phyloP scores from a whole-genome alignment of 352 stramenopile genomes.

The Detonula confervacea region DNA sequence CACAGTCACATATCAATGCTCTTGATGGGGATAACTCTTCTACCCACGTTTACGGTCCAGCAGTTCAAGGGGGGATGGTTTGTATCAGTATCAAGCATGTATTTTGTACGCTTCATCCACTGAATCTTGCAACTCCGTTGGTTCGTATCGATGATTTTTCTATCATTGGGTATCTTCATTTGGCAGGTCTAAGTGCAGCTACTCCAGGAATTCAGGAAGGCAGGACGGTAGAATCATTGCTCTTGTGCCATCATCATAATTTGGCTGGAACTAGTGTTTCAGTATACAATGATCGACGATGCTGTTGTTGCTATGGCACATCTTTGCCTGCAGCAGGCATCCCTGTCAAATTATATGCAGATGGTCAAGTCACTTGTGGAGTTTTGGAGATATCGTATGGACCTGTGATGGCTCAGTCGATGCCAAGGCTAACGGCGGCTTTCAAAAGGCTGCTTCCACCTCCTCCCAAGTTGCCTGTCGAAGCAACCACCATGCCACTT shows the following conservation, averaged over 20 bases:
- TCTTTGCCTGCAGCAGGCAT: constrained; percentile 44
- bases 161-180: constrained; percentile 48
- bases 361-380: constrained; percentile 40
- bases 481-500: constrained; percentile 18
- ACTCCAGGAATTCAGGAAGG: constrained; percentile 50
- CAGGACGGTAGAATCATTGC: constrained; percentile 17
- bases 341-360: constrained; percentile 63
- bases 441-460: constrained; percentile 59
- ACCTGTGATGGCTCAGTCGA: constrained; percentile 48
- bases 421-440: constrained; percentile 48
- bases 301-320: constrained; percentile 50
- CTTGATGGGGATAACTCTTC: constrained; percentile 58
- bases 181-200: constrained; percentile 48
- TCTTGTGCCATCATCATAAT: constrained; percentile 46
- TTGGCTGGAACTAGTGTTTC: neutral
- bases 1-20: constrained; percentile 42
- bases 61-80: constrained; percentile 51
- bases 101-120: constrained; percentile 46
- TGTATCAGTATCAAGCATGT: constrained; percentile 43
- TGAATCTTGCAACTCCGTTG: constrained; percentile 55
- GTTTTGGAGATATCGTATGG: constrained; percentile 55
- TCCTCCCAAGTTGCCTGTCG: constrained; percentile 19
- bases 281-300: neutral
- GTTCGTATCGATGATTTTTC: constrained; percentile 46
- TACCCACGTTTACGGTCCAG: constrained; percentile 44